These are phyloP conservation scores for Dissoconium aciculare DNA, from an alignment of 2,329 filamentous ascomycete genomes.

Conservation along the genomic window DNA sequence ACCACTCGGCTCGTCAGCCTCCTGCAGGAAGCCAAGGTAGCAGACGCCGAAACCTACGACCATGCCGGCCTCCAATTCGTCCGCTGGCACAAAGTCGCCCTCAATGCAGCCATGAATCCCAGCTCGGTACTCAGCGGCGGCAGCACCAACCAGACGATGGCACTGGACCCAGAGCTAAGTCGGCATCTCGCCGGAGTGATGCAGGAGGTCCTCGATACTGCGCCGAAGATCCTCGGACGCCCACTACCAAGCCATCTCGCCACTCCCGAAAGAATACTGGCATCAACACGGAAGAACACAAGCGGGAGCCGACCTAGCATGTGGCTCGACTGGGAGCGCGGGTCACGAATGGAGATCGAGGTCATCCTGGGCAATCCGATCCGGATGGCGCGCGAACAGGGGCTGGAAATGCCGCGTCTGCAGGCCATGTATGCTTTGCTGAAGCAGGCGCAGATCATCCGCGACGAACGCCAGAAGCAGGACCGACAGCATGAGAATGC, in stretches of 20 bases:
- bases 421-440: slow-evolving; percentile 53
- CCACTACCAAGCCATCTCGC: slow-evolving; percentile 47
- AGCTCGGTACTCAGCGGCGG: slow-evolving; percentile 53
- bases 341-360: slow-evolving; percentile 53
- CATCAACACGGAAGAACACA: slow-evolving; percentile 48
- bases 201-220: slow-evolving; percentile 52
- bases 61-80: slow-evolving; percentile 54
- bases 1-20: slow-evolving; percentile 40
- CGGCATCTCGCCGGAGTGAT: slow-evolving; percentile 51
- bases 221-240: slow-evolving; percentile 47
- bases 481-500: too few species aligned
- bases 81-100: slow-evolving; percentile 62
- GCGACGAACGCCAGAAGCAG: too few species aligned
- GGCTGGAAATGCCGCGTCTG: slow-evolving; percentile 50
- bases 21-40: slow-evolving; percentile 46
- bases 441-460: slow-evolving; percentile 43
- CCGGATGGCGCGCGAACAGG: slow-evolving; percentile 45
- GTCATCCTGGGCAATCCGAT: slow-evolving; percentile 59
- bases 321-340: slow-evolving; percentile 55
- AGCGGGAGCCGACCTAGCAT: slow-evolving; percentile 47
- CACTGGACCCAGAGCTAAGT: slow-evolving; percentile 46
- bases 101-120: slow-evolving; percentile 63
- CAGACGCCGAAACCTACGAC: slow-evolving; percentile 49
- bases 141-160: slow-evolving; percentile 50
- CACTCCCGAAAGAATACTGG: slow-evolving; percentile 46